These are phyloP conservation scores for Luzula sylvatica DNA, from an alignment of 176 grass and related monocot genomes.

Conservation along the genomic window DNA sequence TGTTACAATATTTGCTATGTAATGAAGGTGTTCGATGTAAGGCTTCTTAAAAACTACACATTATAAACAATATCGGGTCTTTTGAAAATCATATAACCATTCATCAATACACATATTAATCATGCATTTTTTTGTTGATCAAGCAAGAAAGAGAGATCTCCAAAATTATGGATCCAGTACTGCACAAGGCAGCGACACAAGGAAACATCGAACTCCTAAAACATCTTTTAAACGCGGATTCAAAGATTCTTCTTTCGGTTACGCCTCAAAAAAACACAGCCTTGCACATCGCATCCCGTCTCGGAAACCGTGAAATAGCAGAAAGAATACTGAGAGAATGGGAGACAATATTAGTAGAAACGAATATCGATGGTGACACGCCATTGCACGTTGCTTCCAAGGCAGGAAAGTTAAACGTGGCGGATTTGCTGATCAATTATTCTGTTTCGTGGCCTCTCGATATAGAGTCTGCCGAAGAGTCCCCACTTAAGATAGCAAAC, in stretches of 20 bases:
- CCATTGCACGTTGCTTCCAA: constrained; percentile 50
- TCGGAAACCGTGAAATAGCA: constrained; percentile 25
- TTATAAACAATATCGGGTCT: too few relatives aligned
- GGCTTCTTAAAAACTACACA: too few relatives aligned
- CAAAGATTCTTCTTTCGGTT: constrained; percentile 16
- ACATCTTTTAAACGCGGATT: not conserved
- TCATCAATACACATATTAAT: too few relatives aligned
- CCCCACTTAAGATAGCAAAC: constrained; percentile 16
- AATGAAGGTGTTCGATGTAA: too few relatives aligned
- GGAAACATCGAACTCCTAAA: constrained; percentile 14
- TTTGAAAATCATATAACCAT: too few relatives aligned
- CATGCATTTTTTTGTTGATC: not conserved
- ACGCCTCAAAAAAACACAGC: constrained; percentile 44
- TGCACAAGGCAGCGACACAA: constrained; percentile 40
- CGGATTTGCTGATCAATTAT: not conserved
- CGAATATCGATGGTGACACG: constrained; percentile 44
- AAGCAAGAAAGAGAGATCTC: constrained; percentile 2
- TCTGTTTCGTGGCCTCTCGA: not conserved
- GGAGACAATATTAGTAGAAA: constrained; percentile 12
- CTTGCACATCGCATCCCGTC: constrained; percentile 44
- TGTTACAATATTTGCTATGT: too few relatives aligned
- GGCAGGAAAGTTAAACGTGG: constrained; percentile 24
- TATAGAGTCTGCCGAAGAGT: constrained; percentile 1
- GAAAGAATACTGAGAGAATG: not conserved
- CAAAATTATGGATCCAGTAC: constrained; percentile 29